Conservation (phyloP, 164 flowering plant species). For the Malania oleifera region DNA sequence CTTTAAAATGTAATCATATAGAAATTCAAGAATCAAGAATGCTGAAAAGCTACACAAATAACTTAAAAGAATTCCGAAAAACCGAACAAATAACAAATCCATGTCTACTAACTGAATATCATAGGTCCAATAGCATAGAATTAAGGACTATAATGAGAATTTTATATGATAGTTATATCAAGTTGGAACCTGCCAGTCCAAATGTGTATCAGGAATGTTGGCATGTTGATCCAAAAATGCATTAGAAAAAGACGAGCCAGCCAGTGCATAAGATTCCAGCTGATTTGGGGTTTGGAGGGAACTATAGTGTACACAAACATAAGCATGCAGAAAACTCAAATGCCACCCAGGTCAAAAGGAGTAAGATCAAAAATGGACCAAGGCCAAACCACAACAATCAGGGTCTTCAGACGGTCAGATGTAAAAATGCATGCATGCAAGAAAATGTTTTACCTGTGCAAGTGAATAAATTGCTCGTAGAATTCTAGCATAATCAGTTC, state of each 20-base stretch:
- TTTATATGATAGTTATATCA: too few species aligned
- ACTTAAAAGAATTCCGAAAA: too few species aligned
- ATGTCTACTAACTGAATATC: neutral
- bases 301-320: neutral
- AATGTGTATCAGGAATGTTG: too few species aligned
- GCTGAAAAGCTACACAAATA: too few species aligned
- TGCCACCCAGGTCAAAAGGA: neutral
- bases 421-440: neutral
- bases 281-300: neutral
- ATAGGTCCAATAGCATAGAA: neutral
- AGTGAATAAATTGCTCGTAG: conserved; percentile 85
- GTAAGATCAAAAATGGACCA: neutral
- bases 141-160: too few species aligned
- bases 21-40: too few species aligned
- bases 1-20: too few species aligned
- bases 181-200: too few species aligned
- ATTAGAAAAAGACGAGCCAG: too few species aligned
- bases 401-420: neutral
- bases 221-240: too few species aligned
- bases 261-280: too few species aligned
- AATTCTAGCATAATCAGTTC: conserved; percentile 95
- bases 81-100: neutral
- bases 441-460: conserved; percentile 61
- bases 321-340: too few species aligned
- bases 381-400: neutral